Percentiles rank a stretch among this genome's conserved stretches.
phyloP scores from a whole-genome alignment of 306 rosid genomes.

The Mucuna pruriens region DNA sequence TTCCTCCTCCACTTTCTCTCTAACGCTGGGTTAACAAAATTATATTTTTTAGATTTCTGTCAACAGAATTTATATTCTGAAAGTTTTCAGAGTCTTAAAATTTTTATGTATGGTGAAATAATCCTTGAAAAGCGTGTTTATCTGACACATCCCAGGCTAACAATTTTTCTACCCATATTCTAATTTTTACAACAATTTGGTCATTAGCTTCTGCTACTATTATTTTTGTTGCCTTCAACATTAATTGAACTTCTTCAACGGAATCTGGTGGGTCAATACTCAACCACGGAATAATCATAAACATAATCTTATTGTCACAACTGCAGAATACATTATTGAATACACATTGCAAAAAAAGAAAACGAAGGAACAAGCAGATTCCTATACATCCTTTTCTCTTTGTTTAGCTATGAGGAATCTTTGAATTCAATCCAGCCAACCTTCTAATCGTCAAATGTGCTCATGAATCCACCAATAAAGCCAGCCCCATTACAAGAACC shows the following conservation, averaged over 20 bases:
- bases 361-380: slow-evolving; percentile 32
- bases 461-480: slow-evolving; percentile 91
- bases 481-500: slow-evolving; percentile 98
- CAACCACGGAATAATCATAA: neutral
- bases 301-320: slow-evolving; percentile 38
- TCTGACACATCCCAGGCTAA: neutral
- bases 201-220: neutral
- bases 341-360: slow-evolving; percentile 1
- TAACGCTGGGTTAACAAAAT: too few relatives aligned
- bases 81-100: neutral
- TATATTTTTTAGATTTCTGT: neutral
- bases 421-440: slow-evolving; percentile 23
- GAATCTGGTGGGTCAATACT: neutral
- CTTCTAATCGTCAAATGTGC: slow-evolving; percentile 71
- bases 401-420: slow-evolving; percentile 15
- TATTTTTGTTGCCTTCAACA: neutral
- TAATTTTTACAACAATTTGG: neutral
- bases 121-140: neutral
- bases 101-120: neutral
- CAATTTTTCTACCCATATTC: neutral
- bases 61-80: neutral
- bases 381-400: slow-evolving; percentile 29
- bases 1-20: too few relatives aligned
- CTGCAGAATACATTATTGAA: slow-evolving; percentile 11
- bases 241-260: neutral